Percentiles rank a stretch among this genome's conserved stretches.
These are phyloP conservation scores for Tricholoma sp. DNA, from an alignment of 768 basidiomycete genomes.

Conservation along the genomic window DNA sequence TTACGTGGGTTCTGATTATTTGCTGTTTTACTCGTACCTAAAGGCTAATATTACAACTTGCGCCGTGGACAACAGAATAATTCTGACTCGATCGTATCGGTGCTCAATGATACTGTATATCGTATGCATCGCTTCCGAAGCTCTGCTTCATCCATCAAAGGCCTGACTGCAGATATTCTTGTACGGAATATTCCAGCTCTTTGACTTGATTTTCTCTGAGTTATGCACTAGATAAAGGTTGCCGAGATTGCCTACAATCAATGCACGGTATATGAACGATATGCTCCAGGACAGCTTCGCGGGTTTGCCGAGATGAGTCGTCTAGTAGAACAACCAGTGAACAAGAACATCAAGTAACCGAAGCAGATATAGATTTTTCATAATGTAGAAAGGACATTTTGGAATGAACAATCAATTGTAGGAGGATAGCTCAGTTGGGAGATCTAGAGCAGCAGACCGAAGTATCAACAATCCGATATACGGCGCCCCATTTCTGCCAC, in stretches of 20 bases:
- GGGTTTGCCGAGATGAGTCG: slow-evolving; percentile 20
- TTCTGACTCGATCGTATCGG: slow-evolving; percentile 43
- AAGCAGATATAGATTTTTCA: not conserved
- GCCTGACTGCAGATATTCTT: slow-evolving; percentile 77
- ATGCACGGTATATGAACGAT: slow-evolving; percentile 47
- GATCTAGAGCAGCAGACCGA: slow-evolving; percentile 7
- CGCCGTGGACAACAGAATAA: slow-evolving; percentile 37
- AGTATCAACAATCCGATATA: not conserved
- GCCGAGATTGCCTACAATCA: slow-evolving; percentile 62
- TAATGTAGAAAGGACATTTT: too few species aligned
- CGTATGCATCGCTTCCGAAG: slow-evolving; percentile 84
- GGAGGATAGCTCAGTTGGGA: slow-evolving; percentile 8
- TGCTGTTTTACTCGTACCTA: not conserved
- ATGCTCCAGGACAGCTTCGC: slow-evolving; percentile 47
- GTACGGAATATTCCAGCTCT: slow-evolving; percentile 33
- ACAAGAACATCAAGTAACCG: not conserved
- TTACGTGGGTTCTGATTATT: slow-evolving; percentile 46
- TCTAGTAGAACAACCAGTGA: not conserved
- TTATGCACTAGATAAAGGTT: slow-evolving; percentile 47
- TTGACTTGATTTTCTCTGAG: not conserved
- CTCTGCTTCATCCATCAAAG: slow-evolving; percentile 75
- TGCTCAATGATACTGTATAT: slow-evolving; percentile 51
- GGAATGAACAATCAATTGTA: too few species aligned
- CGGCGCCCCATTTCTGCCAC: too few species aligned
- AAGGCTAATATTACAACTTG: not conserved